phyloP scores from a whole-genome alignment of 1,284 basidiomycete genomes.

The Puccinia novopanici region DNA sequence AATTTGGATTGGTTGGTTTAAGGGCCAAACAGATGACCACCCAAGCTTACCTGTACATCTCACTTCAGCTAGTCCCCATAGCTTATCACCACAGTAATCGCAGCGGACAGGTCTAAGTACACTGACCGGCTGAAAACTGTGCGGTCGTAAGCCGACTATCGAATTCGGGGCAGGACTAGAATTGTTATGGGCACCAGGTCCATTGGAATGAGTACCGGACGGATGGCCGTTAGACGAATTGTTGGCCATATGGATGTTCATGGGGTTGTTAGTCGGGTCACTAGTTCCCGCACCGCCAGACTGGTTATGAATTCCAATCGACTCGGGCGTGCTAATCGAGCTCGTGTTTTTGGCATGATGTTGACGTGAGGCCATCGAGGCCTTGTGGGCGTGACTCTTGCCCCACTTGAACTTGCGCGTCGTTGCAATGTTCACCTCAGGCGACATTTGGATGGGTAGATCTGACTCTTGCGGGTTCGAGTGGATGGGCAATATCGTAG shows the following conservation, averaged over 20 bases:
- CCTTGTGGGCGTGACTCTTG: slow-evolving; percentile 40
- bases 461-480: background rate
- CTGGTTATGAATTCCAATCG: background rate
- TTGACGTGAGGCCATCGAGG: background rate
- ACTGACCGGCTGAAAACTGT: slow-evolving; percentile 86
- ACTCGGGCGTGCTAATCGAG: slow-evolving; percentile 11
- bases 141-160: slow-evolving; percentile 61
- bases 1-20: background rate
- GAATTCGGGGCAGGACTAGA: background rate
- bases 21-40: background rate
- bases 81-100: slow-evolving; percentile 93
- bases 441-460: background rate
- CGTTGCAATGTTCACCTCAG: slow-evolving; percentile 47
- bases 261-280: slow-evolving; percentile 51
- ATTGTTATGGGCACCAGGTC: background rate
- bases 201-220: background rate
- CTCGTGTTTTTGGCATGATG: slow-evolving; percentile 31
- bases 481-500: background rate
- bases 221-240: slow-evolving; percentile 1
- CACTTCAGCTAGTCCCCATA: slow-evolving; percentile 91
- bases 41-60: slow-evolving; percentile 67
- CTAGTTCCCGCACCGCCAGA: background rate
- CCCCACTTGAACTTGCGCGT: slow-evolving; percentile 50
- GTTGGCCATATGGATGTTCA: background rate
- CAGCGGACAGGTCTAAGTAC: slow-evolving; percentile 85